Evolutionary conservation across 2,329 filamentous ascomycete genomes (phyloP).

Genomic region (Exophiala lecanii-corni): DNA sequence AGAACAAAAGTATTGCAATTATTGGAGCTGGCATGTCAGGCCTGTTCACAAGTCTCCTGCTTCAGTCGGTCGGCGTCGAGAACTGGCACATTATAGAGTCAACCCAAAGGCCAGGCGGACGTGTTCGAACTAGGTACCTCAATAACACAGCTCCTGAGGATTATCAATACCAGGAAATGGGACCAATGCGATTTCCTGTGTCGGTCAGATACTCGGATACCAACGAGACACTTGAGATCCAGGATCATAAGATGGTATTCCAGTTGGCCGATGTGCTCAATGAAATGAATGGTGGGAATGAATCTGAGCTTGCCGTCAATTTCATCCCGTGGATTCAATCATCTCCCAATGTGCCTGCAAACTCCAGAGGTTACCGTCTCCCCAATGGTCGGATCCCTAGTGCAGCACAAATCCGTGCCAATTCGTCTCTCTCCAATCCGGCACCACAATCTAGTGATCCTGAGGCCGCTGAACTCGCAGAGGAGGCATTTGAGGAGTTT

Average conservation of each 20-base stretch:
- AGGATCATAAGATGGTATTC: conserved; percentile 42
- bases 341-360: conserved; percentile 49
- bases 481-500: conserved; percentile 6
- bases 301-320: conserved; percentile 35
- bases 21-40: conserved; percentile 80
- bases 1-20: conserved; percentile 55
- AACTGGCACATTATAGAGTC: conserved; percentile 46
- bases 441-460: conserved; percentile 4
- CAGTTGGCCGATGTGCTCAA: conserved; percentile 41
- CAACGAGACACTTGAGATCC: conserved; percentile 40
- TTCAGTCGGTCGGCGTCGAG: conserved; percentile 42
- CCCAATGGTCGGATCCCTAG: conserved; percentile 53
- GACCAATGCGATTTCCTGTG: conserved; percentile 43
- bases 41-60: conserved; percentile 47
- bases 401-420: conserved; percentile 42
- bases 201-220: conserved; percentile 38
- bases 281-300: conserved; percentile 33
- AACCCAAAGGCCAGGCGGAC: conserved; percentile 38
- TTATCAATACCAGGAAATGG: conserved; percentile 40
- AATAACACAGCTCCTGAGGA: conserved; percentile 35
- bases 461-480: conserved; percentile 8
- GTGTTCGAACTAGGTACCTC: conserved; percentile 42
- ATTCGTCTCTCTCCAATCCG: conserved; percentile 37
- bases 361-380: conserved; percentile 46
- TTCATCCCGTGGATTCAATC: conserved; percentile 42